Base-by-base conservation (phyloP, 2,329 filamentous ascomycete genomes). In the Alternaria gaisen region DNA sequence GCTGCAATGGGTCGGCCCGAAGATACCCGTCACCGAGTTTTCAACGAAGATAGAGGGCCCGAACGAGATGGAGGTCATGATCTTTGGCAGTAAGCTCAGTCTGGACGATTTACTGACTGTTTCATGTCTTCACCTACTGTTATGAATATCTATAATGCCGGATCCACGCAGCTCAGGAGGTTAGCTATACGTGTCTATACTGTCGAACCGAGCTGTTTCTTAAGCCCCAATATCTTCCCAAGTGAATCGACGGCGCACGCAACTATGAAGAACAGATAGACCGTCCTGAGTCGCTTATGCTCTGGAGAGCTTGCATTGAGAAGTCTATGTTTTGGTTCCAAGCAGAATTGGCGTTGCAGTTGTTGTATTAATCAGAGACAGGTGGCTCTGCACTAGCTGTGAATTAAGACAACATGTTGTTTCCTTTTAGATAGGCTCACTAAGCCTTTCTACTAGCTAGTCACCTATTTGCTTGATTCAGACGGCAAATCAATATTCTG, bases 191-290 rank as follows among this genome's bases (percentile, higher is more conserved):
- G n/a, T 60, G 57, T 16, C 43, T 52, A 9, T 56, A 56, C 51
- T 60, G 57, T 40, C 52, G 57, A 11, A 60, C 57, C 11, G 36
- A 60, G 38, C 44, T 60, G 3, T 60, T 60, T 18, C 20, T 44
- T n/a, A 9, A 56, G 28, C 38, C 51, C 8, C 10, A 24, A 22
- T 42, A 44, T 28, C 20, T 5, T n/a, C 20, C 34, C 5, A 40
- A 43, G 16, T n/a, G 41, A 8, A 12, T 42, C 5, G 26, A 56
- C 11, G n/a, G 12, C n/a, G 34, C 20, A 11, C 51, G n/a, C 20
- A 32, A 53, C 38, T 43, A 43, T 26, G 38, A 43, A 16, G 2
- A 5, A 30, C 0, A 42, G 26, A 26, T 4, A 24, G 5, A 53
- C 8, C 0, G 18, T 3, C 2, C 24, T 28, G 26, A 22, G 7